phyloP scores from a whole-genome alignment of 306 rosid species.

The Citrullus amarus region DNA sequence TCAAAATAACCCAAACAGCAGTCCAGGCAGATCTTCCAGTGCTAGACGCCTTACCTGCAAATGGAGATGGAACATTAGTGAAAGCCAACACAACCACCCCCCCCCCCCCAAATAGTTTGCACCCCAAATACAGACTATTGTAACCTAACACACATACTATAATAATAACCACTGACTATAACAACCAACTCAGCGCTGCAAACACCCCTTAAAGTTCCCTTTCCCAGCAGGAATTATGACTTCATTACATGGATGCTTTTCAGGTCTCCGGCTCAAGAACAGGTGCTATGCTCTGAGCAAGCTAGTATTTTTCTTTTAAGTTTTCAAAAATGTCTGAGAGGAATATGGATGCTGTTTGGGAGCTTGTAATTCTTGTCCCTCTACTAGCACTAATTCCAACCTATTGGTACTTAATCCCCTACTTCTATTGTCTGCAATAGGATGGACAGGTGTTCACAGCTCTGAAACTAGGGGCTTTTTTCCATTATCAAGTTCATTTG shows the following conservation, averaged over 20 bases:
- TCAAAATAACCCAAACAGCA: constrained; percentile 76
- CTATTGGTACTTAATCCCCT: background rate
- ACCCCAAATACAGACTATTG: no score
- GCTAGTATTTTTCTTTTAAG: background rate
- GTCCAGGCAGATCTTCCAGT: constrained; percentile 63
- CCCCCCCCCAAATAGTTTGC: background rate
- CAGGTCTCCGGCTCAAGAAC: background rate
- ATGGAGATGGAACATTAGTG: constrained; percentile 14
- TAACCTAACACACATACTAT: no score
- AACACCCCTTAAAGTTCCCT: background rate
- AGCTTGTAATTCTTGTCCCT: background rate
- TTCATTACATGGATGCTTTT: background rate
- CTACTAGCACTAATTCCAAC: background rate
- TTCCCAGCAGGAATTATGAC: background rate
- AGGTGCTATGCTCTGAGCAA: background rate
- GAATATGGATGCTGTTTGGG: background rate
- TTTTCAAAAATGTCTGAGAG: background rate
- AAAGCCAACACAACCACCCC: background rate
- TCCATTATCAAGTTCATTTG: background rate
- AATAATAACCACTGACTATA: no score
- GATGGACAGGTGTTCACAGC: background rate
- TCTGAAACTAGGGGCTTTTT: background rate
- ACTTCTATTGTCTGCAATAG: background rate
- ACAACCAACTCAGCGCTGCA: no score
- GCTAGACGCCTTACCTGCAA: constrained; percentile 67